Evolutionary conservation across 1,139 yeast species (phyloP).

Genomic region (Candida labiduridarum): DNA sequence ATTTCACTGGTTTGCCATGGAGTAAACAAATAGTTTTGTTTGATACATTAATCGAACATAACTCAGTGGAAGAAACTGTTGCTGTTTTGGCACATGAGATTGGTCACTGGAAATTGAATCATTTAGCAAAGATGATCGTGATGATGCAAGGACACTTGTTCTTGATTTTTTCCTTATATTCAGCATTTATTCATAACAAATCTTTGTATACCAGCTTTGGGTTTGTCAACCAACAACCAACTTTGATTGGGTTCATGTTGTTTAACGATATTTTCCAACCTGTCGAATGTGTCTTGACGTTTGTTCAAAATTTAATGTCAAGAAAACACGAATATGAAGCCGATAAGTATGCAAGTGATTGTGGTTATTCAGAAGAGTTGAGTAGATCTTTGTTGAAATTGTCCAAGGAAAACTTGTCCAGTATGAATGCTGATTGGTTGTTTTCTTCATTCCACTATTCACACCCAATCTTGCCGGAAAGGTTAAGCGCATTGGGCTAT

Average conservation of each 20-base stretch:
- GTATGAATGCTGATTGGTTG: conserved; percentile 86
- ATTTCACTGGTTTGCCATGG: conserved; percentile 95
- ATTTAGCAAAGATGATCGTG: conserved; percentile 70
- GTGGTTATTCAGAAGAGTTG: conserved; percentile 72
- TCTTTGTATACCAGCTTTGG: conserved; percentile 83
- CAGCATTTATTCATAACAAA: conserved; percentile 75
- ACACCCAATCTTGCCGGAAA: conserved; percentile 89
- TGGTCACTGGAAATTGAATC: conserved; percentile 95
- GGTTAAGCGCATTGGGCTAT: conserved; percentile 71
- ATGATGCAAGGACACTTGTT: conserved; percentile 68
- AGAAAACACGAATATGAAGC: conserved; percentile 94
- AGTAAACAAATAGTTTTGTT: conserved; percentile 90
- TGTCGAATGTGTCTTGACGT: conserved; percentile 66
- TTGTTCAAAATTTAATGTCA: conserved; percentile 66
- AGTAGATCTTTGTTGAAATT: conserved; percentile 73
- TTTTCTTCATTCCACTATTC: conserved; percentile 87
- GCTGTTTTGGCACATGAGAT: conserved; percentile 97
- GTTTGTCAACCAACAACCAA: conserved; percentile 64
- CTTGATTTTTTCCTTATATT: conserved; percentile 67
- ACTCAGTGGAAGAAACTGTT: conserved; percentile 77
- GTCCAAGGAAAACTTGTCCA: conserved; percentile 77
- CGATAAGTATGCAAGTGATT: conserved; percentile 75
- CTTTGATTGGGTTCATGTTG: conserved; percentile 76
- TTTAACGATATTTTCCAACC: conserved; percentile 79
- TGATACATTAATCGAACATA: conserved; percentile 85